Conservation (phyloP, 2,329 filamentous ascomycete species). For the Trichoderma oligosporum region DNA sequence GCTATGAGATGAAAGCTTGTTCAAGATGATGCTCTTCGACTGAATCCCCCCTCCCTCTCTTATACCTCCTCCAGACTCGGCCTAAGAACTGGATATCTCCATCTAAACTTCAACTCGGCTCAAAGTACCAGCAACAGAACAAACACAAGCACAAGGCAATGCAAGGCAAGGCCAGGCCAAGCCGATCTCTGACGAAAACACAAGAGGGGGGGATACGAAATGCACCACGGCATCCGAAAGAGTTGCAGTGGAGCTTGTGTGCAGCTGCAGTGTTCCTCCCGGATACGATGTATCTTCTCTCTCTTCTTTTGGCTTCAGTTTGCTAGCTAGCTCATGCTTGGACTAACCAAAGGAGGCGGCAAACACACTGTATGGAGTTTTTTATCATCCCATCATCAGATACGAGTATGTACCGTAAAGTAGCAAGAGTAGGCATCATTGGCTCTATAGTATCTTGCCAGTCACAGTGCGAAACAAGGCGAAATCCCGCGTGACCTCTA, state of each 20-base stretch:
- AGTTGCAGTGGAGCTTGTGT: slow-evolving; percentile 14
- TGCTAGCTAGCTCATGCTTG: not conserved
- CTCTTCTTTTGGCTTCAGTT: not conserved
- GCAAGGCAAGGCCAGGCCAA: not conserved
- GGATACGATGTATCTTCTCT: slow-evolving; percentile 16
- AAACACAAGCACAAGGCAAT: no score
- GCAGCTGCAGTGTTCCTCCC: slow-evolving; percentile 20
- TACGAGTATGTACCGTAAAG: no score
- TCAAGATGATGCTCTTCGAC: slow-evolving; percentile 1
- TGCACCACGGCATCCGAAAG: slow-evolving; percentile 13
- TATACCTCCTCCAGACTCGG: not conserved
- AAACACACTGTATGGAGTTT: not conserved
- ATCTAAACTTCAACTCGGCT: not conserved
- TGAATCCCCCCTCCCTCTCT: not conserved
- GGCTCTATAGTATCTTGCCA: not conserved
- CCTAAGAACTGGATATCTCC: not conserved
- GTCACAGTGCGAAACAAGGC: slow-evolving; percentile 4
- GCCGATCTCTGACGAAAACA: slow-evolving; percentile 15
- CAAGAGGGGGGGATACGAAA: slow-evolving; percentile 1
- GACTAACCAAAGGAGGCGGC: not conserved
- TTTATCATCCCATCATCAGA: no score
- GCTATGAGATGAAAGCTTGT: not conserved
- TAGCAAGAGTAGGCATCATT: no score
- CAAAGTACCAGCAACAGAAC: no score
- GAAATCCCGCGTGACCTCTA: slow-evolving; percentile 8